A percentile compares a stretch with the other conserved stretches of the same genome.
Evolutionary conservation across 2,329 filamentous ascomycete genomes (phyloP).

Genomic region (Arthrobotrys entomopaga): DNA sequence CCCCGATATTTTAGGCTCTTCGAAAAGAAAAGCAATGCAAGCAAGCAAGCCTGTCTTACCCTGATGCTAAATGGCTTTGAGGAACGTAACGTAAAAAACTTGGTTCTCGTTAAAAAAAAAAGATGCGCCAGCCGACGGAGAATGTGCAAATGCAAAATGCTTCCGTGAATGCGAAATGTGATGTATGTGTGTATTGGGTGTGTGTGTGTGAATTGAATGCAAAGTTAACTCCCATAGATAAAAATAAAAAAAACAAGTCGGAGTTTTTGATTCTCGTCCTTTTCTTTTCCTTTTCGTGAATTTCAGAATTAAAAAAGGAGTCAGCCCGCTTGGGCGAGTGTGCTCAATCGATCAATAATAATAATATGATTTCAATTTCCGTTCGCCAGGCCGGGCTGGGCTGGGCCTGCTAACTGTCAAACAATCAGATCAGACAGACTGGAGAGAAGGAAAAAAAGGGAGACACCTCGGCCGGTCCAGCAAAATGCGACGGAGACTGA

Average conservation of each 20-base stretch:
- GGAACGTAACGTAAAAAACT: background rate
- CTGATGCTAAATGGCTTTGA: background rate
- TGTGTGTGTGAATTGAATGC: background rate
- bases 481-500: slow-evolving; percentile 37
- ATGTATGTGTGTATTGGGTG: background rate
- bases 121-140: background rate
- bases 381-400: slow-evolving; percentile 12
- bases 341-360: too few relatives aligned
- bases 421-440: background rate
- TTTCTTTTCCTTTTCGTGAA: background rate
- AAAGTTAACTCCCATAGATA: background rate
- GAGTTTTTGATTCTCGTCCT: background rate
- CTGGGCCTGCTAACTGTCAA: background rate
- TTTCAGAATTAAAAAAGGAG: slow-evolving; percentile 35
- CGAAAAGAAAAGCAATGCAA: slow-evolving; percentile 17
- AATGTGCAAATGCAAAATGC: background rate
- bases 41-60: slow-evolving; percentile 25
- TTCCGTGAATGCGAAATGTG: background rate
- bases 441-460: slow-evolving; percentile 22
- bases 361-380: slow-evolving; percentile 42
- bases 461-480: slow-evolving; percentile 33
- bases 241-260: background rate
- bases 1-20: background rate
- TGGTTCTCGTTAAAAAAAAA: slow-evolving; percentile 1
- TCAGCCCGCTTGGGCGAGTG: slow-evolving; percentile 10